A percentile compares a stretch with the other conserved stretches of the same genome.
Conservation (phyloP, 2,329 filamentous ascomycete species). For the Echinosphaeria canescens region DNA sequence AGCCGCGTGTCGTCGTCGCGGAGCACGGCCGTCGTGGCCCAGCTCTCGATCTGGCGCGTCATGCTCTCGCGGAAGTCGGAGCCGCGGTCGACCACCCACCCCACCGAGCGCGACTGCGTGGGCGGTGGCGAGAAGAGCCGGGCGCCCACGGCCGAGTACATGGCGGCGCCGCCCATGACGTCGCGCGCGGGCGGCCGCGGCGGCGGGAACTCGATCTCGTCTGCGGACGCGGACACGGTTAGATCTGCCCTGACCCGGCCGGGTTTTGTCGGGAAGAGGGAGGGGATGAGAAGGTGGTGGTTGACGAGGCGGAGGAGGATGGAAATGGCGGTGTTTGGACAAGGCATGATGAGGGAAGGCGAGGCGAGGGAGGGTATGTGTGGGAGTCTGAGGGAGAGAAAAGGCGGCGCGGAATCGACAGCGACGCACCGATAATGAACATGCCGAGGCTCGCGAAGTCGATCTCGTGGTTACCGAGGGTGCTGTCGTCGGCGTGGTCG, state of each 20-base stretch:
- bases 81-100: slow-evolving; percentile 83
- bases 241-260: no score
- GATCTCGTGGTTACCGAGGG: slow-evolving; percentile 24
- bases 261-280: no score
- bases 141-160: slow-evolving; percentile 73
- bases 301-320: neutral
- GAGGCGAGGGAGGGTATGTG: no score
- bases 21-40: slow-evolving; percentile 55
- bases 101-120: slow-evolving; percentile 39
- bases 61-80: slow-evolving; percentile 62
- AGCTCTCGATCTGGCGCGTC: slow-evolving; percentile 40
- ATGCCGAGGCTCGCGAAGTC: slow-evolving; percentile 53
- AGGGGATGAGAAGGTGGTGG: neutral
- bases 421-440: slow-evolving; percentile 45
- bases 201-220: slow-evolving; percentile 75
- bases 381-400: no score
- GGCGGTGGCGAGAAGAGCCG: slow-evolving; percentile 61
- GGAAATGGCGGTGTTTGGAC: no score
- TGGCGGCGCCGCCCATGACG: slow-evolving; percentile 73
- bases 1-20: slow-evolving; percentile 42
- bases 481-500: neutral
- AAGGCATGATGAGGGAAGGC: no score
- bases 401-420: no score
- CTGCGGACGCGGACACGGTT: no score
- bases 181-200: slow-evolving; percentile 46